These are phyloP conservation scores for Podila epigama DNA, from an alignment of 192 early-diverging fungal species.

Conservation along the genomic window DNA sequence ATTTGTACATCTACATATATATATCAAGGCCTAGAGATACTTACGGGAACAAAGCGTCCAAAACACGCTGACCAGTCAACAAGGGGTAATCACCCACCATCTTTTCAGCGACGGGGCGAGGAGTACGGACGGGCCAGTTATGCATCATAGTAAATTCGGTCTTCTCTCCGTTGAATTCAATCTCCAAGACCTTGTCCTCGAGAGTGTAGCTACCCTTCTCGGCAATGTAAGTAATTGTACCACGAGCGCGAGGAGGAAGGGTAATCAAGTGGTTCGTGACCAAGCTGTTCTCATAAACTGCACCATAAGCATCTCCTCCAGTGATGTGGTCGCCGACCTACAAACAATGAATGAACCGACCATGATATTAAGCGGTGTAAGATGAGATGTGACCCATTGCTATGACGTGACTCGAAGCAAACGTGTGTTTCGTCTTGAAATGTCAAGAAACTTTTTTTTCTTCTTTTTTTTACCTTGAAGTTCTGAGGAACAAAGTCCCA, in stretches of 20 bases:
- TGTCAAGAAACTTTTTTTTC: background rate
- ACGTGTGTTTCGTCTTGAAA: background rate
- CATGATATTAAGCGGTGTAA: background rate
- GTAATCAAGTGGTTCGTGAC: conserved; percentile 92
- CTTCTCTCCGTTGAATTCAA: conserved; percentile 96
- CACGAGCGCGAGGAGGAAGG: conserved; percentile 91
- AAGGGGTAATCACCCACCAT: conserved; percentile 94
- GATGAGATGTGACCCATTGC: background rate
- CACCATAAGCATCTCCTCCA: conserved; percentile 96
- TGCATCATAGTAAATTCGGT: conserved; percentile 96
- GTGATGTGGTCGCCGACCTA: conserved; percentile 97
- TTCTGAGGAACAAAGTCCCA: conserved; percentile 98
- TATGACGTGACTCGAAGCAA: background rate
- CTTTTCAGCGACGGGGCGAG: conserved; percentile 95
- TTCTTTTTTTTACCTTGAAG: conserved; percentile 68
- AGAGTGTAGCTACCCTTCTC: conserved; percentile 92
- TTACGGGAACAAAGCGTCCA: conserved; percentile 98
- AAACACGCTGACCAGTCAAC: conserved; percentile 97
- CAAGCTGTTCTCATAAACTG: conserved; percentile 94
- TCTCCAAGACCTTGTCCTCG: conserved; percentile 90
- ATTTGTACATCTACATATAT: too few relatives aligned
- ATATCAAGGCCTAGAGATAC: too few relatives aligned
- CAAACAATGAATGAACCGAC: background rate
- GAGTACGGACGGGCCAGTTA: conserved; percentile 96
- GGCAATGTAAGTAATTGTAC: conserved; percentile 97